phyloP scores from a whole-genome alignment of 805 yeast species.

The Lachancea mirantina region DNA sequence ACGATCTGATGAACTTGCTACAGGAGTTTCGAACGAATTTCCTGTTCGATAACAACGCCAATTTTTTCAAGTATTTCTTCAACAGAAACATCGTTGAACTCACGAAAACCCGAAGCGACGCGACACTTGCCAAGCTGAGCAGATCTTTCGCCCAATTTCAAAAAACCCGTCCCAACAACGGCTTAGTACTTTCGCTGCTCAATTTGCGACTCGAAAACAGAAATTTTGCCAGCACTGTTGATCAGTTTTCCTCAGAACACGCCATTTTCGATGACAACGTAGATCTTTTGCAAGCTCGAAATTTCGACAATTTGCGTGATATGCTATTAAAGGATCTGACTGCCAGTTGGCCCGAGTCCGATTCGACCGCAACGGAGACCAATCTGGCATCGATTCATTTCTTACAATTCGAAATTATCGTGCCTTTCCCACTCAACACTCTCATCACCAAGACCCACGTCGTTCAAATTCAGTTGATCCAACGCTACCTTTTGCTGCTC shows the following conservation, averaged over 20 bases:
- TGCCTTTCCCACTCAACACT: slow-evolving; percentile 85
- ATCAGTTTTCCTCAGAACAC: slow-evolving; percentile 37
- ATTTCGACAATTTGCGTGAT: slow-evolving; percentile 38
- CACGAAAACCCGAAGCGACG: slow-evolving; percentile 42
- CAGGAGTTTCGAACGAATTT: slow-evolving; percentile 48
- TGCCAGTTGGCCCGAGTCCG: not conserved
- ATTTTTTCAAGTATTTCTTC: slow-evolving; percentile 19
- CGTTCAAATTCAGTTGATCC: slow-evolving; percentile 71
- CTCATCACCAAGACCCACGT: slow-evolving; percentile 63
- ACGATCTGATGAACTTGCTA: slow-evolving; percentile 43
- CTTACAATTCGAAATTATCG: slow-evolving; percentile 46
- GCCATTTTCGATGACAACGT: slow-evolving; percentile 1
- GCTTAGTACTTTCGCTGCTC: slow-evolving; percentile 25
- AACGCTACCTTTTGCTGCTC: slow-evolving; percentile 61
- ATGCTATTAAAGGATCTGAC: slow-evolving; percentile 38
- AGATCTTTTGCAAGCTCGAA: slow-evolving; percentile 36
- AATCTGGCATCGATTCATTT: slow-evolving; percentile 41
- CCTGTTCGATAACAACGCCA: slow-evolving; percentile 32
- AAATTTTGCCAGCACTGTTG: slow-evolving; percentile 24
- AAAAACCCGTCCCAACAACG: slow-evolving; percentile 6
- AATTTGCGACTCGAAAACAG: slow-evolving; percentile 35
- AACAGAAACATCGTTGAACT: slow-evolving; percentile 27
- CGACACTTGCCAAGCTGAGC: slow-evolving; percentile 44
- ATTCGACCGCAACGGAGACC: slow-evolving; percentile 11
- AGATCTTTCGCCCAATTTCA: slow-evolving; percentile 24